Conservation (phyloP, 352 stramenopile species). For the Globisporangium cystogenes region DNA sequence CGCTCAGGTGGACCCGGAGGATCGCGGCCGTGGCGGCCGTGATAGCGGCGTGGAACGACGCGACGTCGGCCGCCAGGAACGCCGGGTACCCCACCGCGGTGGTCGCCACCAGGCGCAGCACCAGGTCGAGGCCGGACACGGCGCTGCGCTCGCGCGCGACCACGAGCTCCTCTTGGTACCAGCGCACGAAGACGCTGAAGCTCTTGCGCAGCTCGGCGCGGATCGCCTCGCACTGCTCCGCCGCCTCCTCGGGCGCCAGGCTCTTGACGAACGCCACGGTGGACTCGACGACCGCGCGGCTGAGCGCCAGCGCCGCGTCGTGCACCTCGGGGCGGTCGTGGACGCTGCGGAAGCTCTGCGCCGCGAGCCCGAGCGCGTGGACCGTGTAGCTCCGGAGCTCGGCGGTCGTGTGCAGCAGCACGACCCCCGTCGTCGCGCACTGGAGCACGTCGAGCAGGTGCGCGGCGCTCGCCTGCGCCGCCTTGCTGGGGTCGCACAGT, state of each 20-base stretch:
- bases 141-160: conserved; percentile 14
- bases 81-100: conserved; percentile 26
- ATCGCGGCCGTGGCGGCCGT: conserved; percentile 14
- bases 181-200: conserved; percentile 29
- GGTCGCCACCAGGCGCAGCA: conserved; percentile 33
- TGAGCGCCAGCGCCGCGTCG: conserved; percentile 27
- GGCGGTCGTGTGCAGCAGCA: conserved; percentile 44
- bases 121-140: conserved; percentile 19
- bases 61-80: conserved; percentile 20
- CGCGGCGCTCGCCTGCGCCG: conserved; percentile 12
- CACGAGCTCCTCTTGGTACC: conserved; percentile 33
- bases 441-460: conserved; percentile 32
- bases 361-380: conserved; percentile 26
- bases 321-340: conserved; percentile 15
- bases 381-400: conserved; percentile 27
- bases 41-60: conserved; percentile 35
- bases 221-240: conserved; percentile 10
- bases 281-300: conserved; percentile 35
- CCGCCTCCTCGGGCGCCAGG: conserved; percentile 7
- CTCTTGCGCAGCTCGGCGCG: conserved; percentile 19
- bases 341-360: conserved; percentile 26
- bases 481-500: conserved; percentile 31
- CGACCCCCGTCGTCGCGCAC: conserved; percentile 39
- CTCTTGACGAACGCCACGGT: conserved; percentile 34
- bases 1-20: conserved; percentile 14